These are phyloP conservation scores for Gracilaria domingensis DNA, from an alignment of 23 red algal genomes.

Conservation along the genomic window DNA sequence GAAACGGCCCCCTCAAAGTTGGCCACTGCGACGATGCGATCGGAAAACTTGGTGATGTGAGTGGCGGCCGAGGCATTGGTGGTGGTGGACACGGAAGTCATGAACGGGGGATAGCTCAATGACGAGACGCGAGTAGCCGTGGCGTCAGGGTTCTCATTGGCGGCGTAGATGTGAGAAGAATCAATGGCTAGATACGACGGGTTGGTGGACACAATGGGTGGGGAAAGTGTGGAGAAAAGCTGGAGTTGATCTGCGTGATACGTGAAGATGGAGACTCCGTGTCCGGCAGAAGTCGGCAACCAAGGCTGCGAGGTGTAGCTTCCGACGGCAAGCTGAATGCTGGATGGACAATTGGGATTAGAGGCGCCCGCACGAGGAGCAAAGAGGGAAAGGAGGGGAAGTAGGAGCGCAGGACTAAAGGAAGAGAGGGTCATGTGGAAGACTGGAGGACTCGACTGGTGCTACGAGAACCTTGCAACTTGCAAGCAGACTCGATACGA, in stretches of 20 bases:
- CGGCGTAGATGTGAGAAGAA: not conserved
- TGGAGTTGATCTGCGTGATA: not conserved
- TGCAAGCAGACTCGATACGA: too few species aligned
- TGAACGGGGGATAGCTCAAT: not conserved
- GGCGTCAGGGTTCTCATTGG: constrained; percentile 18
- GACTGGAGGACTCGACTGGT: too few species aligned
- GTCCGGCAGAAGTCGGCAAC: constrained; percentile 7
- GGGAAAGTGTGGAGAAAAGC: not conserved
- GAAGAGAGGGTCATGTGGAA: too few species aligned
- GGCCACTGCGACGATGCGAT: not conserved
- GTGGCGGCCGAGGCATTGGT: constrained; percentile 4
- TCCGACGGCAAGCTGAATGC: not conserved
- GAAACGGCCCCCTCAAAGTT: constrained; percentile 17
- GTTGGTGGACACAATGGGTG: not conserved
- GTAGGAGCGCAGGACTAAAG: too few species aligned
- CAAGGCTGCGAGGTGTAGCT: constrained; percentile 35
- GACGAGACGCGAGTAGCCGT: not conserved
- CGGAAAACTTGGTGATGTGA: not conserved
- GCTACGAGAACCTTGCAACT: too few species aligned
- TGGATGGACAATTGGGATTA: not conserved
- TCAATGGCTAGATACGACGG: constrained; percentile 20
- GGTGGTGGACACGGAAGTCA: not conserved
- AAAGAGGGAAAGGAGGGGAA: too few species aligned
- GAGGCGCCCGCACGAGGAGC: too few species aligned
- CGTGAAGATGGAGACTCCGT: constrained; percentile 4